Base-by-base conservation (phyloP, 257 asterid species). In the Coffea eugenioides region DNA sequence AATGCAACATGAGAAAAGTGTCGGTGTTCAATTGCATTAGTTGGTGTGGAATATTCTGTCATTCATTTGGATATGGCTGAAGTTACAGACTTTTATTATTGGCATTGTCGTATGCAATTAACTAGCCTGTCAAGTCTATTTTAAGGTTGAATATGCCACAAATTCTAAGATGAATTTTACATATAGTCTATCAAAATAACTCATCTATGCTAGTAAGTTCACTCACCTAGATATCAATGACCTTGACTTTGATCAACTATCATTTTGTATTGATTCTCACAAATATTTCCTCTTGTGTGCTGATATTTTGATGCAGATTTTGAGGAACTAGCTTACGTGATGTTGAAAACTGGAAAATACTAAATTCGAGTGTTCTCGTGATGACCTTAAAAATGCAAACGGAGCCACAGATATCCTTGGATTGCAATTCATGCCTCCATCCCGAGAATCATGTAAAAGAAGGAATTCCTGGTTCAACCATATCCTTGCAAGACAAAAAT, bases 371-470 rank as follows among this genome's bases (percentile, higher is more conserved):
- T 79, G 76, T 61, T 64, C 82, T 36, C n/a, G 23, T 82, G 85
- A 86, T 84, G 85, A 81, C 36, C 76, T 84, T 74, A 77, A 46
- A 69, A 64, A 52, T 84, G 78, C 79, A 83, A 83, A 90, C 90
- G 97, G 97, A 91, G 84, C 82, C 84, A 11, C 97, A 79, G 84
- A 83, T 91, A 81, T 78, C 97, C 61, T 73, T 87, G 77, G 94
- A 84, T 68, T 66, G 81, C 83, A 89, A 83, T 86, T 85, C 85
- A 74, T 75, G 77, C 82, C 85, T 79, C 76, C 86, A 79, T 82
- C 84, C 86, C 66, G 90, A 86, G 79, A 88, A 83, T 83, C 82
- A 83, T 70, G 90, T 85, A 69, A 84, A 67, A 73, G 85, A 85
- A 82, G 91, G 87, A 84, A 83, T 70, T 82, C 80, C 86, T 83